Base-by-base conservation (phyloP, 129 eudicot species). In the carrot (Daucus carota) region DNA sequence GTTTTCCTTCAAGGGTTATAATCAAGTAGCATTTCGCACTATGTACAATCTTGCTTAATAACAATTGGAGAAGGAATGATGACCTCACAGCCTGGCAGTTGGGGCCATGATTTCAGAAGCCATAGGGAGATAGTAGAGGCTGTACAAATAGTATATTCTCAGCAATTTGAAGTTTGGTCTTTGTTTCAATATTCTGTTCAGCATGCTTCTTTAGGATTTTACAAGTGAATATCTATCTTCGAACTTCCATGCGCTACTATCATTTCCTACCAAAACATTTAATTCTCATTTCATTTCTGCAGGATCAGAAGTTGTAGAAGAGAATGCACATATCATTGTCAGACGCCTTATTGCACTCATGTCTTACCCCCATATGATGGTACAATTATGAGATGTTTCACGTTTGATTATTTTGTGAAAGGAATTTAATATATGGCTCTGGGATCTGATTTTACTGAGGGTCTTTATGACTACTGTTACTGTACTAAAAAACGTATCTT, bases 311-410 rank as follows among this genome's bases (percentile, higher is more conserved):
- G 84, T 85, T 50, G 82, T 87, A n/a, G 69, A 78, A 42, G 98
- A 89, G 79, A 86, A 94, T 79, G 88, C 88, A 2, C 86, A 81
- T 60, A 45, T 72, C 71, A 78, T 91, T 73, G 50, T 86, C 80
- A 85, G 79, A 78, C 83, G 85, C 54, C 90, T 94, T 77, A 86
- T 76, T 76, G 85, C 77, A 76, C 97, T 94, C 14, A 68, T 85
- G 26, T 67, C 83, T 68, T 94, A 91, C 81, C 78, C 83, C 20
- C 90, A 94, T 80, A 86, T 83, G 90, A 91, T 84, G 97, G 98
- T 94, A 93, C 50, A 22, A 38, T 50, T n/a, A 17, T 26, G 50
- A 28, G n/a, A 67, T 9, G 5, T 75, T 40, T 34, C 78, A 28
- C 8, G 65, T 38, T n/a, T 24, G 17, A 40, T n/a, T 40, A 8